phyloP scores from a whole-genome alignment of 73 alveolate species.

The Strombidium stylifer region DNA sequence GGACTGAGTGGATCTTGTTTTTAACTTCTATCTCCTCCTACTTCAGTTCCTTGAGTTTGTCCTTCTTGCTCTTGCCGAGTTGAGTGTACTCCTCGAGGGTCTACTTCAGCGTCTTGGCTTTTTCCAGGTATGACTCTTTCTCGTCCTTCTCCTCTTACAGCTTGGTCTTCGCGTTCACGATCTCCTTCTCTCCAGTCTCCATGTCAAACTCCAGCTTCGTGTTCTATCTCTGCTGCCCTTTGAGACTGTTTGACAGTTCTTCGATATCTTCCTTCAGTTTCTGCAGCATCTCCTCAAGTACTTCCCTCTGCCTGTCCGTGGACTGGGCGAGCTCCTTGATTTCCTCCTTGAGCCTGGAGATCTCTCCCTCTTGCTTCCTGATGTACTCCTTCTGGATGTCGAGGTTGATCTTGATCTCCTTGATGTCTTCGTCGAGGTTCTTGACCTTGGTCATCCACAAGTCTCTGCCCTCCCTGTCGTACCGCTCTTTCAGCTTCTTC shows the following conservation, averaged over 20 bases:
- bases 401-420: not conserved
- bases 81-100: constrained; percentile 1
- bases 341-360: constrained; percentile 1
- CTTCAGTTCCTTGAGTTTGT: constrained; percentile 8
- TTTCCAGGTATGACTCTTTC: constrained; percentile 50
- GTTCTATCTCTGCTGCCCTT: not conserved
- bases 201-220: constrained; percentile 3
- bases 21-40: constrained; percentile 10
- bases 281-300: not conserved
- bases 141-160: constrained; percentile 59
- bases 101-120: constrained; percentile 5
- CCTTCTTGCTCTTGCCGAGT: not conserved
- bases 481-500: constrained; percentile 1
- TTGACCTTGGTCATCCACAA: not conserved
- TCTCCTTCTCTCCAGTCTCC: constrained; percentile 45
- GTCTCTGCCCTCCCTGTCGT: constrained; percentile 4
- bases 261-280: constrained; percentile 16
- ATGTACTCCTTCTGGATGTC: not conserved
- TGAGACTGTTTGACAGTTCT: not conserved
- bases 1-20: not conserved
- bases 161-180: constrained; percentile 50
- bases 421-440: constrained; percentile 8
- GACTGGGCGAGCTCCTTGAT: not conserved
- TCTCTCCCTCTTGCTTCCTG: not conserved
- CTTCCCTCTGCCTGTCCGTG: constrained; percentile 7